Evolutionary conservation across 2,329 filamentous ascomycete genomes (phyloP), one percentile per base, ranked within the genome.

Genomic region (Alternaria panax): DNA sequence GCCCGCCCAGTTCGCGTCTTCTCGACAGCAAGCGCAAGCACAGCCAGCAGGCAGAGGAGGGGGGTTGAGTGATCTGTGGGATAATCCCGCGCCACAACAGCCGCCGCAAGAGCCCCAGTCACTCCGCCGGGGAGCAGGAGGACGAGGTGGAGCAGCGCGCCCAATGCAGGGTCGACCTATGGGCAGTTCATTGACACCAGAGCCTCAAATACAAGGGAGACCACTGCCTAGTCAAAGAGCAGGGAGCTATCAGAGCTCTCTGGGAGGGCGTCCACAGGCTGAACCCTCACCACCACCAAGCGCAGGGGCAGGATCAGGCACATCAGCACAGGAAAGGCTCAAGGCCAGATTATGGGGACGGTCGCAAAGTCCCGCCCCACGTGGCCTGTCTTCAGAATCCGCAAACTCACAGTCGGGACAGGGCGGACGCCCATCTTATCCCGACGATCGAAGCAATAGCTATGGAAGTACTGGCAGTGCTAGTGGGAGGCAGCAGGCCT

Each of bases 321-420:
- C 83, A 32, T 87, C 88, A 20, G 92, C 92, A 51, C 92, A 96
- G 80, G 92, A 96, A 69, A 84, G 92, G 67, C 81, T 97, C 68
- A 92, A 92, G 74, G 92, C 93, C 70, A 83, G 92, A 62, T 80
- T 97, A 45, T 92, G 92, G 84, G 88, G 87, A 22, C 83, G 85
- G 65, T 86, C 85, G 42, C 81, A 82, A 47, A 89, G 87, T 64
- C 86, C 87, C 8, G 80, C 80, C 24, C 75, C 69, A 59, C 74
- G 70, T 51, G 63, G 68, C 6, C 54, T 67, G 7, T 66, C 74
- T 22, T 53, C 54, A 20, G 67, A 69, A n/a, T 70, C 71, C 12
- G 57, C 59, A 22, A 62, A 36, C 32, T 46, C 62, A n/a, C 68
- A 72, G 36, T 57, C 68, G 2, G 52, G 52, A 12, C 65, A 66